Conservation (phyloP, 2,329 filamentous ascomycete species). For the Apiospora saccharicola region DNA sequence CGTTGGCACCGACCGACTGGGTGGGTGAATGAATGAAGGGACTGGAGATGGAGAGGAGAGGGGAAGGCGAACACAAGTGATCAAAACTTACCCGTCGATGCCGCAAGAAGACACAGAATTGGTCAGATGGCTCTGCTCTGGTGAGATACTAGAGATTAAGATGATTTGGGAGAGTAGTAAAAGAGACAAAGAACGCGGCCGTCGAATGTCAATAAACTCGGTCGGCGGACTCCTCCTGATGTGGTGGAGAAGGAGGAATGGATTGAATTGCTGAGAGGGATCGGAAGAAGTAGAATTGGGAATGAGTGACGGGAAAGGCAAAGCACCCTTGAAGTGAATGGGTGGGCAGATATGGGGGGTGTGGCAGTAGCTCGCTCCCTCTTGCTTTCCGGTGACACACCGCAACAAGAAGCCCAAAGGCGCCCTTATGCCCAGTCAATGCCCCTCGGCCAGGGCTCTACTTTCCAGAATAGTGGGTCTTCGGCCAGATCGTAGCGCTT, state of each 20-base stretch:
- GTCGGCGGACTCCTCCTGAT: constrained; percentile 10
- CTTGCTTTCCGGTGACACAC: not conserved
- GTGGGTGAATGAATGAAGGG: constrained; percentile 2
- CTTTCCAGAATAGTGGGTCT: not conserved
- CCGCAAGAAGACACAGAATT: not conserved
- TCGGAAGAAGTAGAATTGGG: constrained; percentile 10
- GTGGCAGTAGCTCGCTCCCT: not conserved
- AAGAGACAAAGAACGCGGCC: constrained; percentile 30
- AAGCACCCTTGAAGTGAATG: not conserved
- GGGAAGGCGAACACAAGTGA: not conserved
- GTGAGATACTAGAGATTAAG: constrained; percentile 23
- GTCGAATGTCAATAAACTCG: constrained; percentile 36
- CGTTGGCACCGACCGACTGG: constrained; percentile 14
- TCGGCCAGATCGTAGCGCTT: not conserved
- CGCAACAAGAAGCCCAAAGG: not conserved
- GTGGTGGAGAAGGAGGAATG: constrained; percentile 20
- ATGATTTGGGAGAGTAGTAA: constrained; percentile 18
- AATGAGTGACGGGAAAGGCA: constrained; percentile 5
- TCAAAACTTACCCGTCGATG: not conserved
- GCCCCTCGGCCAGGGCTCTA: not conserved
- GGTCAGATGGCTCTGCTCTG: not conserved
- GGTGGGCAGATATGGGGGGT: constrained; percentile 1
- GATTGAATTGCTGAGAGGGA: constrained; percentile 18
- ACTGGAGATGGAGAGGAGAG: constrained; percentile 4
- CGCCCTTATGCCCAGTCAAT: constrained; percentile 3